Conservation (phyloP, 495 filamentous ascomycete species). For the Penicillium psychrofluorescens region DNA sequence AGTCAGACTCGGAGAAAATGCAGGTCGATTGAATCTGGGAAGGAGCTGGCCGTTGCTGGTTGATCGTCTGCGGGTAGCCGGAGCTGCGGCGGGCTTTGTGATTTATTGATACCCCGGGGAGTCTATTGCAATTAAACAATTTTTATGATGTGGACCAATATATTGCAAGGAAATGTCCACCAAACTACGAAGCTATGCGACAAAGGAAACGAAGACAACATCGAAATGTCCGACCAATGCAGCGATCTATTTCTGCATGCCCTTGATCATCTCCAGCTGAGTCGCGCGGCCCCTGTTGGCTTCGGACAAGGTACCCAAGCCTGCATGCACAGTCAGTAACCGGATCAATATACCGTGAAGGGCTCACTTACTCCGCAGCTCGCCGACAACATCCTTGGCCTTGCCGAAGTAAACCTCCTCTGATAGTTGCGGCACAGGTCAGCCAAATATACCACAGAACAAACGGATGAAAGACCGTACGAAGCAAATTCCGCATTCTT, state of each 20-base stretch:
- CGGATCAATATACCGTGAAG: not conserved
- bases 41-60: not conserved
- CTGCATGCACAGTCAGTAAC: constrained; percentile 23
- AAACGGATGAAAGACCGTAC: constrained; percentile 28
- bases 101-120: too few species aligned
- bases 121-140: not conserved
- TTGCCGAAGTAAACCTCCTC: constrained; percentile 99
- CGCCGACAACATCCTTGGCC: constrained; percentile 97
- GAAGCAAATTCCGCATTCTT: constrained; percentile 97
- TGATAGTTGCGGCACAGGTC: constrained; percentile 13
- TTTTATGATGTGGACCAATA: not conserved
- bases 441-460: constrained; percentile 1
- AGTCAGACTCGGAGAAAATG: constrained; percentile 22
- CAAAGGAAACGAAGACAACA: not conserved
- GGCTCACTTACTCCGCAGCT: constrained; percentile 68
- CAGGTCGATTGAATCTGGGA: constrained; percentile 23
- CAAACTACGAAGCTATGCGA: constrained; percentile 15
- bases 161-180: constrained; percentile 7
- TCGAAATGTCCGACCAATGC: not conserved
- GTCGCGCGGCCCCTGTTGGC: constrained; percentile 77
- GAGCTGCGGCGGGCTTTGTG: not conserved
- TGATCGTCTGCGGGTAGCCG: not conserved
- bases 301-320: constrained; percentile 74
- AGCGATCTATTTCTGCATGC: constrained; percentile 33
- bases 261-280: constrained; percentile 80